Evolutionary conservation across 2,329 filamentous ascomycete species (phyloP).

Genomic region (Trichoderma koningii): DNA sequence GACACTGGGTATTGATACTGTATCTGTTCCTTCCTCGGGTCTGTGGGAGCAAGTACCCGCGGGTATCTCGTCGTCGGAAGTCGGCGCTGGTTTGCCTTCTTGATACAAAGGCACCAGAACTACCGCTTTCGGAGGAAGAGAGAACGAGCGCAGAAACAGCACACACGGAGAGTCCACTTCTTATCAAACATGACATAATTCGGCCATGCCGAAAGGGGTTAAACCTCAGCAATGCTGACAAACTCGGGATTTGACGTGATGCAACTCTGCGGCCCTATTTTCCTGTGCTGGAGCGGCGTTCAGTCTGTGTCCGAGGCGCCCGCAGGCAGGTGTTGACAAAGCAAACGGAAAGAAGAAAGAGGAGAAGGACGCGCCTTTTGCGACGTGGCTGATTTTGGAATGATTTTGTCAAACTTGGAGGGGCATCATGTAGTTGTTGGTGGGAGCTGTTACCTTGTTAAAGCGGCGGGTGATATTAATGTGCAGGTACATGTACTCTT

Average conservation of each 20-base stretch:
- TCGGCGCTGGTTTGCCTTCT: neutral
- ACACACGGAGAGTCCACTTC: conserved; percentile 1
- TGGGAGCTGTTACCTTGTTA: too few relatives aligned
- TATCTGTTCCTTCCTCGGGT: neutral
- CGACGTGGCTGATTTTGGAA: too few relatives aligned
- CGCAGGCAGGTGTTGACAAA: conserved; percentile 3
- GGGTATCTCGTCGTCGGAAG: neutral
- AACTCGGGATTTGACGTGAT: conserved; percentile 7
- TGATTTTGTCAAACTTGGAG: too few relatives aligned
- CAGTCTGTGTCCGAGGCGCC: conserved; percentile 12
- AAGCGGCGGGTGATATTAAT: too few relatives aligned
- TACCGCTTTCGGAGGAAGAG: conserved; percentile 3
- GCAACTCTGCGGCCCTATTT: neutral
- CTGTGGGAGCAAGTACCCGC: neutral
- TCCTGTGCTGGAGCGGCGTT: neutral
- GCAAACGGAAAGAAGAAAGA: neutral
- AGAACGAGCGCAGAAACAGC: neutral
- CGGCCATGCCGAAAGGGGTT: neutral
- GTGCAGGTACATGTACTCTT: too few relatives aligned
- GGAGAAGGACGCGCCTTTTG: neutral
- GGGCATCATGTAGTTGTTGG: too few relatives aligned
- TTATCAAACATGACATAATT: conserved; percentile 22
- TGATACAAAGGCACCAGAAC: neutral
- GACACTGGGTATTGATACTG: neutral
- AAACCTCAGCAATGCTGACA: conserved; percentile 24